phyloP scores from a whole-genome alignment of 2,329 filamentous ascomycete genomes.

The Sclerotinia glacialis region DNA sequence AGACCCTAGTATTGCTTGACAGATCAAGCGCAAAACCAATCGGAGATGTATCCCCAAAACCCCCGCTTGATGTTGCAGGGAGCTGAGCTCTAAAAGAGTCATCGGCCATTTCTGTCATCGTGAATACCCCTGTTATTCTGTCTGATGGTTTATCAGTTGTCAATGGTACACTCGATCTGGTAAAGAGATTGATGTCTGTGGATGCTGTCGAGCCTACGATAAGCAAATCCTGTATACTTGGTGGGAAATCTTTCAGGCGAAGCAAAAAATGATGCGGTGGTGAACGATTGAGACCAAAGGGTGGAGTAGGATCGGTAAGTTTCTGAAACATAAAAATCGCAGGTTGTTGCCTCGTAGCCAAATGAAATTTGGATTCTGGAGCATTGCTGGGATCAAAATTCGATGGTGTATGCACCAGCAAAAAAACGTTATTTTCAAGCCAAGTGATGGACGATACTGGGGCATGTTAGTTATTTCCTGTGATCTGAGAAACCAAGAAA shows the following conservation, averaged over 20 bases:
- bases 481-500: background rate
- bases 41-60: conserved; percentile 67
- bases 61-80: conserved; percentile 60
- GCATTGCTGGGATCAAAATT: conserved; percentile 52
- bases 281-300: conserved; percentile 62
- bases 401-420: conserved; percentile 72
- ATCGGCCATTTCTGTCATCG: conserved; percentile 67
- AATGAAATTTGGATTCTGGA: conserved; percentile 70
- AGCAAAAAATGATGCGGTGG: conserved; percentile 75
- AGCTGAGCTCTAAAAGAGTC: conserved; percentile 74
- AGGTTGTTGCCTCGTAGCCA: conserved; percentile 66
- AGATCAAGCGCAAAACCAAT: conserved; percentile 81
- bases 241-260: conserved; percentile 76
- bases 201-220: conserved; percentile 79
- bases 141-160: conserved; percentile 58
- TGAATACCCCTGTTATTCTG: conserved; percentile 65
- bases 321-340: conserved; percentile 69
- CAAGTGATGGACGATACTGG: conserved; percentile 77
- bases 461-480: conserved; percentile 32
- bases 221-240: conserved; percentile 75
- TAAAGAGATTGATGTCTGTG: conserved; percentile 75
- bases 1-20: conserved; percentile 75
- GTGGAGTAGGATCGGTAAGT: conserved; percentile 69
- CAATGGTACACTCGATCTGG: conserved; percentile 67
- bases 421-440: conserved; percentile 84